phyloP scores from a whole-genome alignment of 805 yeast genomes.

The Candida khao-thaluensis region DNA sequence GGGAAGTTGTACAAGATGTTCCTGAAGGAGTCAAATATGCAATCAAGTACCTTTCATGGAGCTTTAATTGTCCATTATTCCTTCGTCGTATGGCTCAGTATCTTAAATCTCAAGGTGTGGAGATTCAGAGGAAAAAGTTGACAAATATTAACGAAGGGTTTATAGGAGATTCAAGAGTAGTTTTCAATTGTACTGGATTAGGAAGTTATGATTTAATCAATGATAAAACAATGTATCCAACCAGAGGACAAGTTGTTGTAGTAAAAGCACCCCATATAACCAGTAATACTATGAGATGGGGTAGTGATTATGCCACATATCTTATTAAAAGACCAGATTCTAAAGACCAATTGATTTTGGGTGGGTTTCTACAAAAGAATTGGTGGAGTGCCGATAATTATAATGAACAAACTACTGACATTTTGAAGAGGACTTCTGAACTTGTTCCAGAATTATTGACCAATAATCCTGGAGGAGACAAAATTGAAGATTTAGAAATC shows the following conservation, averaged over 20 bases:
- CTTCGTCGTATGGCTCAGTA: conserved; percentile 46
- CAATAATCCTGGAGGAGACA: conserved; percentile 19
- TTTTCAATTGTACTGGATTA: conserved; percentile 77
- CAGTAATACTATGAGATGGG: conserved; percentile 62
- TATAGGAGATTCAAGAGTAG: conserved; percentile 31
- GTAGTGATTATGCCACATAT: conserved; percentile 58
- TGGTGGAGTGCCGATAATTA: conserved; percentile 65
- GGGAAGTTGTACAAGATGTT: conserved; percentile 37
- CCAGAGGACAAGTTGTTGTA: conserved; percentile 79
- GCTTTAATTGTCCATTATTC: conserved; percentile 70
- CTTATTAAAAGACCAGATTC: conserved; percentile 69
- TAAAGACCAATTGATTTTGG: conserved; percentile 63
- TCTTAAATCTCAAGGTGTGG: conserved; percentile 50
- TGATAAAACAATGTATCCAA: conserved; percentile 64
- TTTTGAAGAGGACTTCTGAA: conserved; percentile 55
- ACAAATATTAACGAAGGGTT: conserved; percentile 45
- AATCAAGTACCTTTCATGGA: conserved; percentile 57
- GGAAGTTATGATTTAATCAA: conserved; percentile 61
- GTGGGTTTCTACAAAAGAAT: conserved; percentile 68
- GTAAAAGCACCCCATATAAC: conserved; percentile 66
- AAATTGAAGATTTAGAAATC: conserved; percentile 47
- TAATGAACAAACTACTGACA: conserved; percentile 57
- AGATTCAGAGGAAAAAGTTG: conserved; percentile 45
- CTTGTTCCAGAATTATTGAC: conserved; percentile 50
- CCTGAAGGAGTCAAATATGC: conserved; percentile 41